These are phyloP conservation scores for Diaporthe citriasiana DNA, from an alignment of 2,329 filamentous ascomycete species.

Conservation along the genomic window DNA sequence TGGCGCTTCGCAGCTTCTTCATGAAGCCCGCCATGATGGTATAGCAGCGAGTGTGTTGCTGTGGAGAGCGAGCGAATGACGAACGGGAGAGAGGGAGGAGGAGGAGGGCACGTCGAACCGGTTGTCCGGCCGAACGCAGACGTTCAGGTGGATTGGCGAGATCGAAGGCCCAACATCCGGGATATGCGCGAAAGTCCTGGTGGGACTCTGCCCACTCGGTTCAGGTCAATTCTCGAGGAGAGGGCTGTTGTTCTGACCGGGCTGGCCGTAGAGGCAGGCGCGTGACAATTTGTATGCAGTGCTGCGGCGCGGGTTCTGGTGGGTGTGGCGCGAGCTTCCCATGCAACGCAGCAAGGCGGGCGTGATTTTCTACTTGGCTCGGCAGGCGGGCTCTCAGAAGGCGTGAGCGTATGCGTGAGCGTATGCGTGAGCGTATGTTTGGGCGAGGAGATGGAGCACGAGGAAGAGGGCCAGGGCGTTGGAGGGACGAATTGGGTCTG, in stretches of 20 bases:
- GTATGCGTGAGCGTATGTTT: not conserved
- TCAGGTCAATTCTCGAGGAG: slow-evolving; percentile 4
- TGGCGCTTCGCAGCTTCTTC: slow-evolving; percentile 69
- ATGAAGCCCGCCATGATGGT: slow-evolving; percentile 69
- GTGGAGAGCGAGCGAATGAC: slow-evolving; percentile 15
- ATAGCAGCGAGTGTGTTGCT: slow-evolving; percentile 3
- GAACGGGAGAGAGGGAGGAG: not conserved
- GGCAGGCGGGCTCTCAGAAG: not conserved
- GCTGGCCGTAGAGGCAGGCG: slow-evolving; percentile 25
- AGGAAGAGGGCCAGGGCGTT: not conserved
- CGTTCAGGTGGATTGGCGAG: slow-evolving; percentile 37
- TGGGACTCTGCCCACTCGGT: slow-evolving; percentile 30
- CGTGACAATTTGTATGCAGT: slow-evolving; percentile 25
- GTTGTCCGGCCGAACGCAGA: slow-evolving; percentile 38
- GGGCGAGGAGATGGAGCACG: not conserved
- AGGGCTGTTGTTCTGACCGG: not conserved
- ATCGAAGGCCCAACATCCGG: slow-evolving; percentile 41
- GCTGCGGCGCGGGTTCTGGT: slow-evolving; percentile 18
- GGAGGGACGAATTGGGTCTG: slow-evolving; percentile 9
- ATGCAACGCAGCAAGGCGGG: slow-evolving; percentile 18
- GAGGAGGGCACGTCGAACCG: slow-evolving; percentile 37
- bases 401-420: not conserved
- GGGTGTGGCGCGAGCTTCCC: slow-evolving; percentile 22
- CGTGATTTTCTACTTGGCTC: slow-evolving; percentile 6
- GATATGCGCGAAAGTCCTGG: slow-evolving; percentile 34